Percentiles rank a stretch among this genome's conserved stretches.
Conservation (phyloP, 106 monocot species). For the Dioscorea zingiberensis region DNA sequence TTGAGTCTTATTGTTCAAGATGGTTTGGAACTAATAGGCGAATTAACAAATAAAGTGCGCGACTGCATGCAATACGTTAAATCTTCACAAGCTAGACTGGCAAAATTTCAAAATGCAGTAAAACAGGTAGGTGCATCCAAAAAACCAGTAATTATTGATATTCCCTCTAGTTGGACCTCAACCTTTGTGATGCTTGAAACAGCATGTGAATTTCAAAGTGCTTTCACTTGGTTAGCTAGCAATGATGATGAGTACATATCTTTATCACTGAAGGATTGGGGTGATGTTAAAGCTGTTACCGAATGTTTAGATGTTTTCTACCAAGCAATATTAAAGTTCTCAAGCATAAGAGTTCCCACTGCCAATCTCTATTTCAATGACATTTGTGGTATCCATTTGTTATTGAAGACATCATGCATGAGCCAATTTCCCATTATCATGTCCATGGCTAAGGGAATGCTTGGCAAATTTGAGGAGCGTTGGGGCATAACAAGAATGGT, state of each 20-base stretch:
- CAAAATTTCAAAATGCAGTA: slow-evolving; percentile 42
- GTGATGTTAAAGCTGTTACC: slow-evolving; percentile 49
- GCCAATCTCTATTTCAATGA: slow-evolving; percentile 76
- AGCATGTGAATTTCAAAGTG: slow-evolving; percentile 50
- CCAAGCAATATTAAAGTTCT: slow-evolving; percentile 49
- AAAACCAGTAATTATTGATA: slow-evolving; percentile 49
- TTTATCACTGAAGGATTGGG: slow-evolving; percentile 44
- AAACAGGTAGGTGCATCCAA: slow-evolving; percentile 26
- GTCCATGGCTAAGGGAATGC: slow-evolving; percentile 62
- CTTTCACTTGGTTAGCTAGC: slow-evolving; percentile 42
- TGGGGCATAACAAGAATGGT: slow-evolving; percentile 54
- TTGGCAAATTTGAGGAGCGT: slow-evolving; percentile 60
- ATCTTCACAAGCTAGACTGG: slow-evolving; percentile 41
- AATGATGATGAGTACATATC: slow-evolving; percentile 25
- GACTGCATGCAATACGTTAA: slow-evolving; percentile 51
- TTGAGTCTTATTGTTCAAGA: slow-evolving; percentile 55
- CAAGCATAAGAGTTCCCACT: slow-evolving; percentile 45
- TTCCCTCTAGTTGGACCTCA: slow-evolving; percentile 44
- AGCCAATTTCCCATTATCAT: slow-evolving; percentile 32
- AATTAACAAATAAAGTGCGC: slow-evolving; percentile 38
- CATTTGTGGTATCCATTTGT: slow-evolving; percentile 59
- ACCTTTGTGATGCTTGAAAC: slow-evolving; percentile 67
- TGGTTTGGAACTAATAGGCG: slow-evolving; percentile 26
- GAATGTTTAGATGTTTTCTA: slow-evolving; percentile 56
- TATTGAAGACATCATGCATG: slow-evolving; percentile 49